Evolutionary conservation across 2,329 filamentous ascomycete genomes (phyloP).

Genomic region (Alternaria infectoria): DNA sequence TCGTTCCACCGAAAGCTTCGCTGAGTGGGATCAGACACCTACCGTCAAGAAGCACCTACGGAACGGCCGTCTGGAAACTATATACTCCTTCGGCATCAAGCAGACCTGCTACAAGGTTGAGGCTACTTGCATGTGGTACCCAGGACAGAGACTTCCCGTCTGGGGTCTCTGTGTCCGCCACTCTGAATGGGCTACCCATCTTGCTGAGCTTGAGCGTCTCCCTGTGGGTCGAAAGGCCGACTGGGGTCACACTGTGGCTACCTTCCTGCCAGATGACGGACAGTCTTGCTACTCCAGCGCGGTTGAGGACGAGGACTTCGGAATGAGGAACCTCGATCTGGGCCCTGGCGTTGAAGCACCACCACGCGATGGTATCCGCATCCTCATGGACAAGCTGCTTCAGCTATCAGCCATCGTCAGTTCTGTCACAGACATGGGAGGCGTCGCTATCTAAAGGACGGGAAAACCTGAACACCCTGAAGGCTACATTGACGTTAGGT

Average conservation of each 20-base stretch:
- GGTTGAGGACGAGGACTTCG: conserved; percentile 14
- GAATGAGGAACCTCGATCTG: conserved; percentile 7
- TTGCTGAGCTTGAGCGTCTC: conserved; percentile 35
- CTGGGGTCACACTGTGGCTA: conserved; percentile 29
- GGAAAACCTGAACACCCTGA: background rate
- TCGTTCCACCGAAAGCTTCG: conserved; percentile 24
- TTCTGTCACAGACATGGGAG: conserved; percentile 10
- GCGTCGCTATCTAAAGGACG: conserved; percentile 2
- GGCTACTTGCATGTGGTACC: conserved; percentile 37
- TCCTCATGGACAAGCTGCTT: conserved; percentile 32
- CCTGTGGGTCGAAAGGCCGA: conserved; percentile 25
- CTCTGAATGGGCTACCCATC: conserved; percentile 35
- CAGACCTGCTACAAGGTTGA: conserved; percentile 39
- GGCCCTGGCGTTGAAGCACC: background rate
- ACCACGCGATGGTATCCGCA: conserved; percentile 27
- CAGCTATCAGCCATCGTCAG: conserved; percentile 35
- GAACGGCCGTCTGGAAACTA: conserved; percentile 29
- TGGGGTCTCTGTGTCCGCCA: conserved; percentile 43
- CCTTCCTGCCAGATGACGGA: conserved; percentile 40
- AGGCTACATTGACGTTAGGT: background rate
- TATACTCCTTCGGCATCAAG: conserved; percentile 39
- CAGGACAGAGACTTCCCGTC: conserved; percentile 20
- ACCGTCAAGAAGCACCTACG: conserved; percentile 20
- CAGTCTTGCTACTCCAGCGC: conserved; percentile 9
- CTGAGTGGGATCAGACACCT: conserved; percentile 22